Evolutionary conservation across 495 filamentous ascomycete genomes (phyloP), one percentile per base, ranked within the genome.

Genomic region (Rostrohypoxylon terebratum): DNA sequence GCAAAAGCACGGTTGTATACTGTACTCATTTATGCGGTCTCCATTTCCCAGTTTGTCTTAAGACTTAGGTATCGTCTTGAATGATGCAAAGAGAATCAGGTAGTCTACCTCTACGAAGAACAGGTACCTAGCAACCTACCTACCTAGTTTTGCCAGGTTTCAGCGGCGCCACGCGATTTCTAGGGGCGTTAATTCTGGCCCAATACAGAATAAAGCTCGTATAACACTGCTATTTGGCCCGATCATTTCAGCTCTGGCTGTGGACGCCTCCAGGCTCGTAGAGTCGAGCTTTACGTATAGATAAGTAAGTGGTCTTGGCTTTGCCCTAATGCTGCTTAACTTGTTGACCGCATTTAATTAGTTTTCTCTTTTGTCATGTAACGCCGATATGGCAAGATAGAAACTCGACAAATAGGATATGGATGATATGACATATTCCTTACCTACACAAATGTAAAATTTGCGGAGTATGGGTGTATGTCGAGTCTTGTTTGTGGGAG

Each of bases 11-110:
- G 71, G 42, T 44, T 59, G 40, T 77, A 79, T 9, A 79, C 68
- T 10, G 61, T 10, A 1, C 62, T 58, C 82, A 84, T 84, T 5
- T 60, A 54, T 7, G 72, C 69, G n/a, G 81, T 76, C 59, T 84
- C 79, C 36, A 59, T 63, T 40, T 77, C 51, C 82, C 82, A 84
- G 40, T 84, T 81, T 23, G 67, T 62, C 33, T 38, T 54, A n/a
- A n/a, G n/a, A n/a, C n/a, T n/a, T n/a, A n/a, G n/a, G n/a, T n/a
- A 40, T 75, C 71, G 45, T 80, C 78, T 28, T 28, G 28, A 5
- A 28, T 28, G 28, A 28, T 28, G 6, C 28, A 28, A 28, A 28
- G 28, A 28, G 3, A 20, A 34, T 51, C n/a, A n/a, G n/a, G n/a
- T n/a, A n/a, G n/a, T n/a, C n/a, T n/a, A n/a, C n/a, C n/a, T n/a